These are phyloP conservation scores for Globisporangium viniferum DNA, from an alignment of 352 stramenopile genomes.

Conservation along the genomic window DNA sequence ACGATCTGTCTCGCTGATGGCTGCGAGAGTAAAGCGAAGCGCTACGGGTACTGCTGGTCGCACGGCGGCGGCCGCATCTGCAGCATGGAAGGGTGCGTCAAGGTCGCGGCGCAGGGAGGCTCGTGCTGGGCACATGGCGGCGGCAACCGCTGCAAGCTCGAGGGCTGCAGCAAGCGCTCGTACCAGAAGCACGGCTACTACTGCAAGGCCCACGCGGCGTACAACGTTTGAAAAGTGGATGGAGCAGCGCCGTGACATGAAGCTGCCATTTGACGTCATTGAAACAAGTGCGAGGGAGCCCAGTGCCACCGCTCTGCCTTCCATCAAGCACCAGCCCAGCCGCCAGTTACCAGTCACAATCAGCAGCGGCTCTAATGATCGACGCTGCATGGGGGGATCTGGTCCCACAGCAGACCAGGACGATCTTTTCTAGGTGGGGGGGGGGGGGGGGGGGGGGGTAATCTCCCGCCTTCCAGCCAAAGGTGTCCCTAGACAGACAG, in stretches of 20 bases:
- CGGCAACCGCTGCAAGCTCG: slow-evolving; percentile 40
- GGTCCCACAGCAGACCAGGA: too few relatives aligned
- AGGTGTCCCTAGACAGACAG: not conserved
- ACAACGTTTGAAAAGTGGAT: slow-evolving; percentile 20
- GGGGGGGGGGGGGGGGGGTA: too few relatives aligned
- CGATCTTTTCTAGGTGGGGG: too few relatives aligned
- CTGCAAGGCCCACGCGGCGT: slow-evolving; percentile 34
- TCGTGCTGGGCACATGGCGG: slow-evolving; percentile 44
- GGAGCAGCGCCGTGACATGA: not conserved
- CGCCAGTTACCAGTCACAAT: too few relatives aligned
- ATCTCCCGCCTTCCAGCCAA: too few relatives aligned
- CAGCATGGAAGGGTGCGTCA: slow-evolving; percentile 31
- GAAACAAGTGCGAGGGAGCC: too few relatives aligned
- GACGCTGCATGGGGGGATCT: too few relatives aligned
- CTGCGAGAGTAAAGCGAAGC: slow-evolving; percentile 37
- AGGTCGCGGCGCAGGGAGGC: slow-evolving; percentile 32
- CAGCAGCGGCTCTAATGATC: too few relatives aligned
- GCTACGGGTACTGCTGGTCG: slow-evolving; percentile 42
- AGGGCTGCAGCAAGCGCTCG: slow-evolving; percentile 42
- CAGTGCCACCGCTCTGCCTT: too few relatives aligned
- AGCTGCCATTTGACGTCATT: too few relatives aligned
- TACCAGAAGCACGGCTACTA: slow-evolving; percentile 55
- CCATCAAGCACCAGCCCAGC: too few relatives aligned
- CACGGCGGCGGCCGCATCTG: slow-evolving; percentile 42
- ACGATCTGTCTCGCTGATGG: slow-evolving; percentile 31